Evolutionary conservation across 2,329 filamentous ascomycete species (phyloP).

Genomic region (Colletotrichum lindemuthianum): DNA sequence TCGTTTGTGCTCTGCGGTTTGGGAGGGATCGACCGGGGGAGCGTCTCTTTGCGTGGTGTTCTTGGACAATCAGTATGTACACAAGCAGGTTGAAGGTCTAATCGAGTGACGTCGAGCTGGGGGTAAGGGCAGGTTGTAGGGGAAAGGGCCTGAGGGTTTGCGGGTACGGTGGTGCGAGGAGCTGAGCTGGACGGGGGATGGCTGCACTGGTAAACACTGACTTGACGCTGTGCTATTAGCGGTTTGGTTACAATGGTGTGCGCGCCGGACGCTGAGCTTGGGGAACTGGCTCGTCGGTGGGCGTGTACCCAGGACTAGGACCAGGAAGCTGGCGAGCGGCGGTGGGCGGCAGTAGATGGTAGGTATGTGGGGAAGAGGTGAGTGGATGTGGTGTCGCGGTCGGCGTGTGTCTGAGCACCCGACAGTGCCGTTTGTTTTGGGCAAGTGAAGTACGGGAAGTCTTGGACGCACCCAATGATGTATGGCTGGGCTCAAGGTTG

Average conservation of each 20-base stretch:
- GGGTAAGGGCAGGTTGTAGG: slow-evolving; percentile 9
- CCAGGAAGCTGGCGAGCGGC: slow-evolving; percentile 4
- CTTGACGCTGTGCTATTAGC: background rate
- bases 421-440: slow-evolving; percentile 11
- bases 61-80: slow-evolving; percentile 16
- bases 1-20: slow-evolving; percentile 21
- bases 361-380: slow-evolving; percentile 31
- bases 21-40: slow-evolving; percentile 26
- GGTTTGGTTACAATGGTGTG: slow-evolving; percentile 30
- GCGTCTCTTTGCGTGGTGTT: slow-evolving; percentile 21
- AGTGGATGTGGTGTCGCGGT: slow-evolving; percentile 25
- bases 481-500: background rate
- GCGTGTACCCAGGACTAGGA: slow-evolving; percentile 8
- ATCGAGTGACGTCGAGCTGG: slow-evolving; percentile 32
- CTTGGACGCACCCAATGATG: background rate
- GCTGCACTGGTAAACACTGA: background rate
- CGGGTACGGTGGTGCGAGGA: slow-evolving; percentile 7
- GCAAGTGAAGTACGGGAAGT: background rate
- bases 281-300: slow-evolving; percentile 15
- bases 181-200: slow-evolving; percentile 4
- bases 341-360: slow-evolving; percentile 12
- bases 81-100: slow-evolving; percentile 31
- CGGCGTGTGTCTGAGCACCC: slow-evolving; percentile 23
- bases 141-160: slow-evolving; percentile 24
- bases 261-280: slow-evolving; percentile 3